phyloP scores from a whole-genome alignment of 495 filamentous ascomycete species.

The Penicillium cinerascens region DNA sequence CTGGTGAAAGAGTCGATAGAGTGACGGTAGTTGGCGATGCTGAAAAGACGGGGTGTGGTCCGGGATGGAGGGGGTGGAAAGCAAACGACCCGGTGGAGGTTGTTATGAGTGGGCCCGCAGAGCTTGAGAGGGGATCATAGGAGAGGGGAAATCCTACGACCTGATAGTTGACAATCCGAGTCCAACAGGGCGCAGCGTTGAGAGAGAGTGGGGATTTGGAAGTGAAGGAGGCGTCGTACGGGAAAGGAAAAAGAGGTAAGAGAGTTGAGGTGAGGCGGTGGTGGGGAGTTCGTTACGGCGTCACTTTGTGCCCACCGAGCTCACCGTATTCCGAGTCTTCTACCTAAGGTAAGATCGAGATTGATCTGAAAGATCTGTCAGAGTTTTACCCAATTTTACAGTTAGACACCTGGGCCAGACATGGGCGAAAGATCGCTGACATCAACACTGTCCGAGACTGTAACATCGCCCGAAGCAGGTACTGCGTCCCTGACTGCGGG shows the following conservation, averaged over 20 bases:
- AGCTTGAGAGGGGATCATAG: conserved; percentile 26
- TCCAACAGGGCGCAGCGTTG: not conserved
- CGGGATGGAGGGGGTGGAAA: conserved; percentile 20
- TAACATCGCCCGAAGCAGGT: conserved; percentile 23
- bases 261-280: conserved; percentile 17
- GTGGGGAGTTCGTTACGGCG: conserved; percentile 19
- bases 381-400: not conserved
- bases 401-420: not conserved
- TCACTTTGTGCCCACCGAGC: not conserved
- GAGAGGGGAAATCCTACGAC: not conserved
- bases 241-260: conserved; percentile 4
- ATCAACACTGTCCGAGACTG: conserved; percentile 27
- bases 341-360: not conserved
- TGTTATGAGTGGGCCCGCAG: conserved; percentile 27
- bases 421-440: conserved; percentile 16
- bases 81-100: conserved; percentile 20
- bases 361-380: not conserved
- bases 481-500: not conserved
- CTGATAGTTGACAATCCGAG: not conserved
- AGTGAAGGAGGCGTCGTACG: conserved; percentile 7
- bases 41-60: conserved; percentile 20
- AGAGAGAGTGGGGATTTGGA: conserved; percentile 2
- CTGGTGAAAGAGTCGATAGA: conserved; percentile 7
- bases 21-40: conserved; percentile 16
- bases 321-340: not conserved